These are phyloP conservation scores for Ogataea minuta DNA, from an alignment of 805 yeast genomes.

Conservation along the genomic window DNA sequence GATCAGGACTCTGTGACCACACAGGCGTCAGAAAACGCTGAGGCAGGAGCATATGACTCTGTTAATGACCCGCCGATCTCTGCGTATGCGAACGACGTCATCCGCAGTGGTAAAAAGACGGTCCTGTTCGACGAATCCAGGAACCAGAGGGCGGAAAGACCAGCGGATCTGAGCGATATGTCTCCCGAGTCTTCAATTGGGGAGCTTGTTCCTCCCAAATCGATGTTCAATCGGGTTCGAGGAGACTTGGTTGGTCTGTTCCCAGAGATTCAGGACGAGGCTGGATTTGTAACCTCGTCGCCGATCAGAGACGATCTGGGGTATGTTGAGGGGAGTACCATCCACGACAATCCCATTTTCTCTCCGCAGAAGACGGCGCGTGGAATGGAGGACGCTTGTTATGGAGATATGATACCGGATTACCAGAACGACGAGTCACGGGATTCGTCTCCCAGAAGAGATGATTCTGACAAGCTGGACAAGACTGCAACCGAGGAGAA, in stretches of 20 bases:
- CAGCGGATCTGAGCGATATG: background rate
- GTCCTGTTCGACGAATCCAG: slow-evolving; percentile 12
- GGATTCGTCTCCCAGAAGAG: slow-evolving; percentile 1
- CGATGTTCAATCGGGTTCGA: no score
- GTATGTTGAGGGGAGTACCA: background rate
- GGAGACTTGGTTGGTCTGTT: background rate
- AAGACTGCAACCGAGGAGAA: no score
- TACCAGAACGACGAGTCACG: slow-evolving; percentile 4
- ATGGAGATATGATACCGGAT: background rate
- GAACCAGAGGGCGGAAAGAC: slow-evolving; percentile 3
- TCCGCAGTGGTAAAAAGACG: slow-evolving; percentile 10
- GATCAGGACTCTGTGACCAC: slow-evolving; percentile 19
- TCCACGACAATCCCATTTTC: slow-evolving; percentile 7
- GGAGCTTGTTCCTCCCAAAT: no score
- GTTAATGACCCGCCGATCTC: slow-evolving; percentile 17
- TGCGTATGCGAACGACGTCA: slow-evolving; percentile 11
- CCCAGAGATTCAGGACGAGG: background rate
- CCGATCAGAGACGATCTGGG: slow-evolving; percentile 1
- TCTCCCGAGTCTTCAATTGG: no score
- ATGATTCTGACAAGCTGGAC: no score
- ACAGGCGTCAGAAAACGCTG: slow-evolving; percentile 10
- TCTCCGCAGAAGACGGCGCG: slow-evolving; percentile 2
- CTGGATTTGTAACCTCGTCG: slow-evolving; percentile 4
- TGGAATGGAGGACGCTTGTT: background rate
- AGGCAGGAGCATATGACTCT: slow-evolving; percentile 13